Base-by-base conservation (phyloP, 2,329 filamentous ascomycete species). In the Trichoderma breve region DNA sequence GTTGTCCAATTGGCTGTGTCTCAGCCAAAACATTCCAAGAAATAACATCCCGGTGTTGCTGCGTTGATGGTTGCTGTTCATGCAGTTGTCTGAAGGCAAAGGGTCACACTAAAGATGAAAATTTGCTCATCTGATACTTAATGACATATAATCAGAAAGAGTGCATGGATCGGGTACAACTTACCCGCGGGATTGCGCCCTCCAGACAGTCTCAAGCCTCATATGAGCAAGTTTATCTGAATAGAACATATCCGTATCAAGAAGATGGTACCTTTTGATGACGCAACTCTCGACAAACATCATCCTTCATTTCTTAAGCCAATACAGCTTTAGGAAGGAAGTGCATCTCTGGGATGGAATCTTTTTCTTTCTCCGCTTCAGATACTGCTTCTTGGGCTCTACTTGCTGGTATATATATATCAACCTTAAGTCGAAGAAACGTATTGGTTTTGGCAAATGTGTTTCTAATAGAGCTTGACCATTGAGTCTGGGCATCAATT, bases 21-120 rank as follows among this genome's bases (percentile, higher is more conserved):
- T 43, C 18, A 18, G 39, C 39, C 14, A 43, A 15, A 43, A n/a
- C 39, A 43, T 18, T 36, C 34, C 34, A 36, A 43, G 18, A 43
- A 43, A 43, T 8, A 43, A 15, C 0, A 43, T 43, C 15, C 15
- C 3, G 36, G 36, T 18, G 15, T 18, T 43, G 36, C 36, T 8
- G 1, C 36, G 36, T n/a, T 43, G 39, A 43, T 43, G 39, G 39
- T n/a, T 43, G 18, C 39, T 18, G 39, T 43, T 18, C 39, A 43
- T n/a, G 39, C n/a, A 18, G 39, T 43, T 43, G 39, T 43, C 39
- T 43, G 39, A 43, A 43, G 15, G 39, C 15, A 18, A 43, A 43
- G 18, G 1, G 0, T 43, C 4, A n/a, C n/a, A 1, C 39, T 18
- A 43, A 1, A 43, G 18, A 43, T 1, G 0, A 18, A 1, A 0